These are phyloP conservation scores for Hyaloscypha bicolor DNA, from an alignment of 495 filamentous ascomycete species.

Conservation along the genomic window DNA sequence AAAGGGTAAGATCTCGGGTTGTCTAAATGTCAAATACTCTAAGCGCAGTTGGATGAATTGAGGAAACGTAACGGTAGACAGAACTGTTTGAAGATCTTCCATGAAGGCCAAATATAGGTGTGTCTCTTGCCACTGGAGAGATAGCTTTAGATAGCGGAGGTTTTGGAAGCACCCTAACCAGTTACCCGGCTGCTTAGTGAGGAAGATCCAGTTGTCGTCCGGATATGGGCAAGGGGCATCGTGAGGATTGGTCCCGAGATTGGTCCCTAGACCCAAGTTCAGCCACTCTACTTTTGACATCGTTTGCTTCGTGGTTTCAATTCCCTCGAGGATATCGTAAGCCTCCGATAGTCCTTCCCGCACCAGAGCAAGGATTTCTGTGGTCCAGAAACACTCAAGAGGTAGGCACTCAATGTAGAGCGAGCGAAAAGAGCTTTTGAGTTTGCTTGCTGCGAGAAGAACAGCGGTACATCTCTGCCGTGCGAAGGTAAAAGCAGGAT, in stretches of 20 bases:
- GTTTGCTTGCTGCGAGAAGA: neutral
- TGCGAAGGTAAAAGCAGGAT: neutral
- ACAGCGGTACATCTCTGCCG: neutral
- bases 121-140: neutral
- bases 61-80: neutral
- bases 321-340: neutral
- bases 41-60: neutral
- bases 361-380: neutral
- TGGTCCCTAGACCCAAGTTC: neutral
- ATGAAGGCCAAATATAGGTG: neutral
- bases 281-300: neutral
- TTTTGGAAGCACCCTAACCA: neutral
- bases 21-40: neutral
- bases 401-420: neutral
- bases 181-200: neutral
- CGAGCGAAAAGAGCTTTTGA: neutral
- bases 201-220: neutral
- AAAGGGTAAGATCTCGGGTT: neutral
- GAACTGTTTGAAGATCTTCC: neutral
- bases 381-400: neutral
- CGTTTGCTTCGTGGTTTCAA: neutral
- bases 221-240: too few species aligned
- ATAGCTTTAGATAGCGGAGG: neutral
- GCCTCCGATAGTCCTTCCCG: neutral
- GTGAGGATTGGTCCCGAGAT: neutral